Percentiles rank a stretch among this genome's conserved stretches.
phyloP scores from a whole-genome alignment of 2,329 filamentous ascomycete species.

The Neocatenulostroma microsporum region DNA sequence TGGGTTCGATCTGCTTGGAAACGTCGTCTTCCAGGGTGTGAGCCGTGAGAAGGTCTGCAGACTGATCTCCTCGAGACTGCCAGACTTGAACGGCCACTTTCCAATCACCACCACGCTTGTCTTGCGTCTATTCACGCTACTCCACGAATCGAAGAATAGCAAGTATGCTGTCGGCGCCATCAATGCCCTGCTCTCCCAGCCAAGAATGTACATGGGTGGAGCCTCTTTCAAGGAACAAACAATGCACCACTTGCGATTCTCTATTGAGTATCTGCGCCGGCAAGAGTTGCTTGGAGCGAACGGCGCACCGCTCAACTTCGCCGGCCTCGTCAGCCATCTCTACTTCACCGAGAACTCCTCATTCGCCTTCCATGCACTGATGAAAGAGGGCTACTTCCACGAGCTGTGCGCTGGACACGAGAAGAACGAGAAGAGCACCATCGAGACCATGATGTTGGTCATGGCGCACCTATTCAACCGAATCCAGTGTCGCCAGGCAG shows the following conservation, averaged over 20 bases:
- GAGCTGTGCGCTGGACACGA: constrained; percentile 53
- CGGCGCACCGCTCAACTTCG: constrained; percentile 64
- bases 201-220: constrained; percentile 62
- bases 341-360: constrained; percentile 69
- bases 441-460: constrained; percentile 58
- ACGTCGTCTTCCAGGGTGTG: constrained; percentile 69
- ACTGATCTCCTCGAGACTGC: constrained; percentile 64
- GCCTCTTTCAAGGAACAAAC: constrained; percentile 60
- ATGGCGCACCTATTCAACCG: constrained; percentile 65
- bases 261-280: constrained; percentile 67
- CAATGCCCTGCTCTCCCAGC: constrained; percentile 61
- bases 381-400: constrained; percentile 64
- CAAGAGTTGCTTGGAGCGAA: constrained; percentile 55
- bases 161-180: constrained; percentile 55
- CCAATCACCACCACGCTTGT: constrained; percentile 67
- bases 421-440: constrained; percentile 41
- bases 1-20: constrained; percentile 73
- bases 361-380: constrained; percentile 68
- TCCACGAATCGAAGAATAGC: constrained; percentile 58
- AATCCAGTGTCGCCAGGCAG: constrained; percentile 41
- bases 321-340: constrained; percentile 61
- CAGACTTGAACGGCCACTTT: constrained; percentile 69
- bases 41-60: constrained; percentile 54
- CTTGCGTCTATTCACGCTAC: constrained; percentile 58
- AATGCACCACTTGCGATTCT: constrained; percentile 70